phyloP scores from a whole-genome alignment of 148 eudicot species.

The Nepenthes gracilis region DNA sequence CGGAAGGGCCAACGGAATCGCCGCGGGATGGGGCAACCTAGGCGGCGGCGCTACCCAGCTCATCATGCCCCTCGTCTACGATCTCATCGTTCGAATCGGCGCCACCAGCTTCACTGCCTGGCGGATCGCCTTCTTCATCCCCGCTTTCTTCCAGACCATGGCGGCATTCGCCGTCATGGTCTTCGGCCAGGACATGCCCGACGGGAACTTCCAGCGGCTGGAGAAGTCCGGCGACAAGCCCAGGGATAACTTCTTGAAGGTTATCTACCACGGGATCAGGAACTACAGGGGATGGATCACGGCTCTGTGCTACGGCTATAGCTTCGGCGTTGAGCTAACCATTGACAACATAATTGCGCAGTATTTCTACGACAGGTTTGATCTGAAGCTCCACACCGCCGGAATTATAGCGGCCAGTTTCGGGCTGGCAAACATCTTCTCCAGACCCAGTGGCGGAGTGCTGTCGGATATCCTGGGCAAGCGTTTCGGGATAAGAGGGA shows the following conservation, averaged over 20 bases:
- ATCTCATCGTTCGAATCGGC: conserved; percentile 13
- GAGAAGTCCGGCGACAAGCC: conserved; percentile 4
- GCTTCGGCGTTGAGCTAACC: conserved; percentile 10
- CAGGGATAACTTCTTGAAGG: conserved; percentile 6
- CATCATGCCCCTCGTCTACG: conserved; percentile 30
- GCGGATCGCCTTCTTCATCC: conserved; percentile 33
- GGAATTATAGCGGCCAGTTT: conserved; percentile 49
- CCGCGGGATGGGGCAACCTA: conserved; percentile 52
- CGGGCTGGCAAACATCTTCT: conserved; percentile 33
- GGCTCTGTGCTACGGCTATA: conserved; percentile 8
- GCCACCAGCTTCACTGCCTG: conserved; percentile 23
- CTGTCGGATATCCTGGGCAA: conserved; percentile 33
- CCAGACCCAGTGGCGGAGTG: conserved; percentile 41
- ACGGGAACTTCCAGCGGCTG: conserved; percentile 3
- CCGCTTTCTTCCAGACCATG: conserved; percentile 23
- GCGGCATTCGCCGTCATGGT: conserved; percentile 22
- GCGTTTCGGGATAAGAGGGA: conserved; percentile 46
- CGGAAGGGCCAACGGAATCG: conserved; percentile 34
- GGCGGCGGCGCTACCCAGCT: conserved; percentile 46
- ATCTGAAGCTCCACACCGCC: conserved; percentile 19
- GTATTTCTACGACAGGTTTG: conserved; percentile 21
- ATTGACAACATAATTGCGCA: conserved; percentile 8
- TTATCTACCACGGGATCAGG: conserved; percentile 1
- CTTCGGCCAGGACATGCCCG: conserved; percentile 10
- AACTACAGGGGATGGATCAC: conserved; percentile 14